phyloP scores from a whole-genome alignment of 2,329 filamentous ascomycete genomes.

The Ilyonectria mors-panacis region DNA sequence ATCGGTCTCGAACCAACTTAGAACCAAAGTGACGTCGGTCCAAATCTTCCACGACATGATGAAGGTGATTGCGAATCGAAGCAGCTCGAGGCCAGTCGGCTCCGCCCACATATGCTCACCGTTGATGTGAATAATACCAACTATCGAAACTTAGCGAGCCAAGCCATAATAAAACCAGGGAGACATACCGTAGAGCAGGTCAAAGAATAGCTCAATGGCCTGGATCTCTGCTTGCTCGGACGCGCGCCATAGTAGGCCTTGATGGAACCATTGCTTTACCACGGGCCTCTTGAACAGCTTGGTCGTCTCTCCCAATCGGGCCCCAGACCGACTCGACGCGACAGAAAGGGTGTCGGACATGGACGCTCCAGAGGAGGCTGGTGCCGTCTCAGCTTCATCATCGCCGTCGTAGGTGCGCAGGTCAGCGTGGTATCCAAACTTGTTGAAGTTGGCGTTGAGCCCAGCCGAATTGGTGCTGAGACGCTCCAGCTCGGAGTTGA shows the following conservation, averaged over 20 bases:
- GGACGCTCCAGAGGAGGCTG: constrained; percentile 39
- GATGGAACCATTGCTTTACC: constrained; percentile 77
- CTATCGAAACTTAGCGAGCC: constrained; percentile 45
- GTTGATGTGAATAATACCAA: constrained; percentile 75
- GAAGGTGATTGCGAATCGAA: constrained; percentile 73
- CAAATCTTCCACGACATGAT: constrained; percentile 76
- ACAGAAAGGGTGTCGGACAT: constrained; percentile 47
- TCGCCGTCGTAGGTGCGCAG: constrained; percentile 63
- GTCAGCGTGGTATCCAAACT: constrained; percentile 74
- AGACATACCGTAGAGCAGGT: constrained; percentile 67
- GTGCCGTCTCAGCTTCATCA: constrained; percentile 29
- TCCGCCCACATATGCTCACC: constrained; percentile 73
- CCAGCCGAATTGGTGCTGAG: constrained; percentile 68
- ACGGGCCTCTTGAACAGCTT: constrained; percentile 72
- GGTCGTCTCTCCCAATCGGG: constrained; percentile 60
- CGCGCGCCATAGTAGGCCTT: constrained; percentile 74
- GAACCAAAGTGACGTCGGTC: constrained; percentile 69
- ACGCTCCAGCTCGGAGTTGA: constrained; percentile 68
- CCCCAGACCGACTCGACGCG: constrained; percentile 34
- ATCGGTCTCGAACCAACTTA: constrained; percentile 75
- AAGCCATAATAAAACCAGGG: background rate
- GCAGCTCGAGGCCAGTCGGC: constrained; percentile 67
- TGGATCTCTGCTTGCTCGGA: constrained; percentile 72
- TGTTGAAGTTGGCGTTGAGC: constrained; percentile 73
- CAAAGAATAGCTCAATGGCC: constrained; percentile 76